Percentiles rank a stretch among this genome's conserved stretches.
Conservation (phyloP, 805 yeast species). For the Kazachstania africana region DNA sequence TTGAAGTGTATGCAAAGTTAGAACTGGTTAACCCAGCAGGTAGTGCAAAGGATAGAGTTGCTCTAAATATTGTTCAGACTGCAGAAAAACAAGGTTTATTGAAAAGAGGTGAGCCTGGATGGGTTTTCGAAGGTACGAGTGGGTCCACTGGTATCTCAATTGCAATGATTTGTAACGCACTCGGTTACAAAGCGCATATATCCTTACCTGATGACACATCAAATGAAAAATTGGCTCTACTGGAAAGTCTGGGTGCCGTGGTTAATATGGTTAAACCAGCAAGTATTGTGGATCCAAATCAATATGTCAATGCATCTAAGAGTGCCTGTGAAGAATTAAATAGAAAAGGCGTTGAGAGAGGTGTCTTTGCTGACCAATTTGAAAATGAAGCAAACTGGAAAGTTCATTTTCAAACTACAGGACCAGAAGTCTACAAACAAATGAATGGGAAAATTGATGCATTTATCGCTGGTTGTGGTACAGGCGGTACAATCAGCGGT, state of each 20-base stretch:
- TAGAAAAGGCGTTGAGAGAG: slow-evolving; percentile 31
- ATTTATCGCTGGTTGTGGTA: slow-evolving; percentile 88
- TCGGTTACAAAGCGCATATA: slow-evolving; percentile 87
- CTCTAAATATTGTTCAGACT: slow-evolving; percentile 64
- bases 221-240: slow-evolving; percentile 61
- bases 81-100: slow-evolving; percentile 53
- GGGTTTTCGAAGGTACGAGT: slow-evolving; percentile 86
- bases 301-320: slow-evolving; percentile 83
- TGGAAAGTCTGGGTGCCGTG: slow-evolving; percentile 67
- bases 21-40: slow-evolving; percentile 90
- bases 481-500: slow-evolving; percentile 96
- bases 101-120: slow-evolving; percentile 40
- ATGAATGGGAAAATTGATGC: slow-evolving; percentile 52
- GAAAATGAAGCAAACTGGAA: slow-evolving; percentile 89
- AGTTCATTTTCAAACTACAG: slow-evolving; percentile 71
- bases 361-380: slow-evolving; percentile 90
- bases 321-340: slow-evolving; percentile 40
- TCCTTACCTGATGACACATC: slow-evolving; percentile 92
- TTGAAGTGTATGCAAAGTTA: slow-evolving; percentile 75
- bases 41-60: slow-evolving; percentile 90
- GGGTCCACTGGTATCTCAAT: slow-evolving; percentile 95
- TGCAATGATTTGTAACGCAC: slow-evolving; percentile 77
- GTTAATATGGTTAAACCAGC: slow-evolving; percentile 88
- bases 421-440: slow-evolving; percentile 84
- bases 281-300: slow-evolving; percentile 84